Evolutionary conservation across 2,329 filamentous ascomycete species (phyloP).

Genomic region (Colletotrichum sp.): DNA sequence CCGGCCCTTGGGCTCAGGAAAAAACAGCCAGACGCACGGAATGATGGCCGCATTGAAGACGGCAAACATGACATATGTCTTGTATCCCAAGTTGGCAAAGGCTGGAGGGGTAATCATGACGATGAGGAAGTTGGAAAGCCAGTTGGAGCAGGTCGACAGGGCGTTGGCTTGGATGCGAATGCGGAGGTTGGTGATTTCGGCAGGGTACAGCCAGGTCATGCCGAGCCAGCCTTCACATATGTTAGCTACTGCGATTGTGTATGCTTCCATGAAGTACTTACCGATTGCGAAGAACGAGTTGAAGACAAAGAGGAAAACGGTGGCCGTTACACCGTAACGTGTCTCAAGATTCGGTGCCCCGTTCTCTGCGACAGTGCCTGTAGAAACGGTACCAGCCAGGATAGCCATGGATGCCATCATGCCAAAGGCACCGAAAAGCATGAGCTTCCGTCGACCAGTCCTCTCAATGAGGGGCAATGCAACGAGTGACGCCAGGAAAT

Average conservation of each 20-base stretch:
- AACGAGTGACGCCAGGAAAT: slow-evolving; percentile 42
- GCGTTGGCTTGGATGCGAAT: slow-evolving; percentile 69
- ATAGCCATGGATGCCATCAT: slow-evolving; percentile 68
- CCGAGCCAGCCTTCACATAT: slow-evolving; percentile 52
- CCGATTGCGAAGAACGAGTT: slow-evolving; percentile 64
- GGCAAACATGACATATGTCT: slow-evolving; percentile 61
- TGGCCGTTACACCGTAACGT: slow-evolving; percentile 33
- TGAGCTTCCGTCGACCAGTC: slow-evolving; percentile 64
- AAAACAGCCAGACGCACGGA: slow-evolving; percentile 56
- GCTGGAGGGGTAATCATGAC: slow-evolving; percentile 71
- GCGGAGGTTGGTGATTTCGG: slow-evolving; percentile 64
- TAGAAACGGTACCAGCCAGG: slow-evolving; percentile 37
- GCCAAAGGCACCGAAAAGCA: slow-evolving; percentile 67
- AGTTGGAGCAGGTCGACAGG: slow-evolving; percentile 65
- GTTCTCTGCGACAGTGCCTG: slow-evolving; percentile 32
- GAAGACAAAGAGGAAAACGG: slow-evolving; percentile 65
- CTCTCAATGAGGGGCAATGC: slow-evolving; percentile 50
- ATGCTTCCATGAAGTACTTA: neutral
- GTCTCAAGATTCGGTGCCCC: slow-evolving; percentile 30
- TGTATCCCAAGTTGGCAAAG: slow-evolving; percentile 57
- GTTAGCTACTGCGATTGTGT: neutral
- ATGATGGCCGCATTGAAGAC: slow-evolving; percentile 58
- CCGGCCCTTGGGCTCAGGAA: slow-evolving; percentile 58
- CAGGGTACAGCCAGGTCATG: slow-evolving; percentile 67
- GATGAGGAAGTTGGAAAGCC: slow-evolving; percentile 68